Evolutionary conservation across 805 yeast species (phyloP).

Genomic region (Yamadazyma olivae): DNA sequence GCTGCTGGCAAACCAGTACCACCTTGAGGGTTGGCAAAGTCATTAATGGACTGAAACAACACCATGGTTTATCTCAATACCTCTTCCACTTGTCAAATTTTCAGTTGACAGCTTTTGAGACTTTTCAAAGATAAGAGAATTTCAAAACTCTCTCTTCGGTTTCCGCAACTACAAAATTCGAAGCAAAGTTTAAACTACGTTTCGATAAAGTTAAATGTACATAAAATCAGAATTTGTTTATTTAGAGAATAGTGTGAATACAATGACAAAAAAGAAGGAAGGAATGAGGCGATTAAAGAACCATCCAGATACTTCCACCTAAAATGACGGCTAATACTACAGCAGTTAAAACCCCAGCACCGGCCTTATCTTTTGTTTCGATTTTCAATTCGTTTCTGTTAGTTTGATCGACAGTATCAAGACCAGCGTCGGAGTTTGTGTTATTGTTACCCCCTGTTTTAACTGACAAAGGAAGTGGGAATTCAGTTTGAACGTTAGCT

Average conservation of each 20-base stretch:
- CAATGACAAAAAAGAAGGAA: too few relatives aligned
- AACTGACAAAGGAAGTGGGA: conserved; percentile 29
- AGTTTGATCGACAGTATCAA: conserved; percentile 31
- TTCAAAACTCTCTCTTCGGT: too few relatives aligned
- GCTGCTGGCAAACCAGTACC: conserved; percentile 29
- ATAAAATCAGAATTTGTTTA: too few relatives aligned
- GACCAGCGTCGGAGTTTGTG: conserved; percentile 35
- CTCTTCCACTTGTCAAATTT: too few relatives aligned
- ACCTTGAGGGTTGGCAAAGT: conserved; percentile 38
- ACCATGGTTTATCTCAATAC: conserved; percentile 30
- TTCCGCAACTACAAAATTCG: too few relatives aligned
- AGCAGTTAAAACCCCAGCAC: conserved; percentile 88
- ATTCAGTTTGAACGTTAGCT: conserved; percentile 20
- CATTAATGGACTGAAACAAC: conserved; percentile 36
- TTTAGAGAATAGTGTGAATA: too few relatives aligned
- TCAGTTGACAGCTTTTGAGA: too few relatives aligned
- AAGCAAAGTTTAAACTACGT: too few relatives aligned
- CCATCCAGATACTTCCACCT: conserved; percentile 81
- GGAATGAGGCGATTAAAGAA: too few relatives aligned
- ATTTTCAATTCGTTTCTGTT: conserved; percentile 47
- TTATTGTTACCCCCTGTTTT: conserved; percentile 35
- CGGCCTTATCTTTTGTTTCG: conserved; percentile 69
- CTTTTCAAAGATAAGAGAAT: too few relatives aligned
- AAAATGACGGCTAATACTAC: conserved; percentile 57
- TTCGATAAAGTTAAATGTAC: too few relatives aligned